These are phyloP conservation scores for Saturnispora serradocipensis DNA, from an alignment of 805 yeast genomes.

Conservation along the genomic window DNA sequence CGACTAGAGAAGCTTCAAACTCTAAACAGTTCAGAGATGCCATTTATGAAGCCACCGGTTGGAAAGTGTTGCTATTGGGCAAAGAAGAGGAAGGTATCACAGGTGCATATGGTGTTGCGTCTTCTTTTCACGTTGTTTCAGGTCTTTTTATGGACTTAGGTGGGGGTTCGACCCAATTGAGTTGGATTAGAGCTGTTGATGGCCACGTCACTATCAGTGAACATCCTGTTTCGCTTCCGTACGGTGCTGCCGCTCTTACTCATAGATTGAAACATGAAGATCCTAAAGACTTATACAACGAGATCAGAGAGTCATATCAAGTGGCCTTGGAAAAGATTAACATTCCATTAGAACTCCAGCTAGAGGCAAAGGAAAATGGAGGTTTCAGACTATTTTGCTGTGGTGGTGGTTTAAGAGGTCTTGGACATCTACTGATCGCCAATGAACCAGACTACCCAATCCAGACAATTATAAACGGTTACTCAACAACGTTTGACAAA, in stretches of 20 bases:
- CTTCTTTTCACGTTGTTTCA: constrained; percentile 55
- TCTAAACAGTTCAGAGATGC: constrained; percentile 49
- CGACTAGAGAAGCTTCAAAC: constrained; percentile 61
- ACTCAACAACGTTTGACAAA: constrained; percentile 45
- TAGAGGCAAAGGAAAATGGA: constrained; percentile 43
- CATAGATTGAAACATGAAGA: constrained; percentile 45
- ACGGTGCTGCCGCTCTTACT: constrained; percentile 64
- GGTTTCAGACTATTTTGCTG: constrained; percentile 59
- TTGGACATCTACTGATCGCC: constrained; percentile 51
- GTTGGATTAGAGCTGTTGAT: constrained; percentile 53
- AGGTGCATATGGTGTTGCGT: constrained; percentile 67
- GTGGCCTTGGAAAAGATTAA: constrained; percentile 42
- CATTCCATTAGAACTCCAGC: constrained; percentile 42
- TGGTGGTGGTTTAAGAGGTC: constrained; percentile 68
- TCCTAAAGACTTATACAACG: constrained; percentile 39
- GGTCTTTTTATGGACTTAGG: constrained; percentile 70
- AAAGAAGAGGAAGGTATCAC: constrained; percentile 58
- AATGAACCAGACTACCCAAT: constrained; percentile 51
- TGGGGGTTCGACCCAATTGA: constrained; percentile 59
- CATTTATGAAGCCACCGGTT: constrained; percentile 49
- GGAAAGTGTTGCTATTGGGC: constrained; percentile 53
- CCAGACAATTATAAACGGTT: constrained; percentile 63
- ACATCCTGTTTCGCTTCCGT: constrained; percentile 57
- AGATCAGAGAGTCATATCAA: constrained; percentile 42
- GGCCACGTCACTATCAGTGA: constrained; percentile 49